phyloP scores from a whole-genome alignment of 257 asterid species.

The Fraxinus cuspidata region DNA sequence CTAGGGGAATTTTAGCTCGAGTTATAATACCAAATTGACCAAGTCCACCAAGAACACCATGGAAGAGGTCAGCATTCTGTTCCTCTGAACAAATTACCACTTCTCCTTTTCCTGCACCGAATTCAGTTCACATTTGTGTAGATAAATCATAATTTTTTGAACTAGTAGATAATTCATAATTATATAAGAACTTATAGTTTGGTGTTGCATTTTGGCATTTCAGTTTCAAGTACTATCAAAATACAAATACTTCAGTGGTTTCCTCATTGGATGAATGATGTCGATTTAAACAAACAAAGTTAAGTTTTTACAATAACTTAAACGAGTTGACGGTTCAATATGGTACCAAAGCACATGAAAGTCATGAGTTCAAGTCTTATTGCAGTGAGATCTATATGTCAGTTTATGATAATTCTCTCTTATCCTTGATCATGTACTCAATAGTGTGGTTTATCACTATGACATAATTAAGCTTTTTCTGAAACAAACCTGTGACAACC shows the following conservation, averaged over 20 bases:
- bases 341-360: too few species aligned
- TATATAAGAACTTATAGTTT: neutral
- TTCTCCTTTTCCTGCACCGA: conserved; percentile 84
- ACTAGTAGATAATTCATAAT: neutral
- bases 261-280: too few species aligned
- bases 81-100: conserved; percentile 73
- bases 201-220: too few species aligned
- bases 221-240: too few species aligned
- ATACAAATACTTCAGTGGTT: neutral
- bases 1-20: conserved; percentile 74
- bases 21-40: conserved; percentile 95
- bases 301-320: too few species aligned
- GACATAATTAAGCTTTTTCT: neutral
- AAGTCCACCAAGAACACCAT: conserved; percentile 80
- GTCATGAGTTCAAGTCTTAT: too few species aligned
- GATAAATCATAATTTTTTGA: neutral
- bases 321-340: too few species aligned
- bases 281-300: too few species aligned
- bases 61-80: conserved; percentile 80
- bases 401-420: too few species aligned
- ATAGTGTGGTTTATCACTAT: neutral
- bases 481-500: conserved; percentile 85
- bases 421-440: neutral
- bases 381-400: too few species aligned
- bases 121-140: neutral